phyloP scores from a whole-genome alignment of 2,329 filamentous ascomycete species.

The Cladophialophora psammophila region DNA sequence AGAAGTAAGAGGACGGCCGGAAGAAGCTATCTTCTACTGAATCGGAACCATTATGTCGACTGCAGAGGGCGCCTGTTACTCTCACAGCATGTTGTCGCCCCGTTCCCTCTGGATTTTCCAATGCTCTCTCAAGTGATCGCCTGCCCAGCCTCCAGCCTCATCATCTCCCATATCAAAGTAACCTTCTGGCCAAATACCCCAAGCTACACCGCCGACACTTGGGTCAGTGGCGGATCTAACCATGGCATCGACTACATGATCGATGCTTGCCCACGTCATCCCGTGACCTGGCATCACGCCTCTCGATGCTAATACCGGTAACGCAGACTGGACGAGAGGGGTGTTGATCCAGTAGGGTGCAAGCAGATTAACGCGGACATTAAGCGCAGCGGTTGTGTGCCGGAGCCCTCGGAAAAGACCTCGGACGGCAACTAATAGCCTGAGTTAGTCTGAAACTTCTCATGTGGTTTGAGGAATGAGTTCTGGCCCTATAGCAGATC shows the following conservation, averaged over 20 bases:
- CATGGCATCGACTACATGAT: constrained; percentile 22
- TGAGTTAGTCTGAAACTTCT: not conserved
- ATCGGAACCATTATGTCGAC: not conserved
- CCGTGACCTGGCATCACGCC: constrained; percentile 11
- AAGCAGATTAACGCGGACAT: constrained; percentile 20
- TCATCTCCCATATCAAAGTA: constrained; percentile 14
- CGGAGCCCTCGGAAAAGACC: constrained; percentile 33
- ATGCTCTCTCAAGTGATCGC: constrained; percentile 11
- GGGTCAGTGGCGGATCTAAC: constrained; percentile 18
- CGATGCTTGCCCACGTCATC: constrained; percentile 12
- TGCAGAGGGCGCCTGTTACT: not conserved
- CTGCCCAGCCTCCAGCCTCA: constrained; percentile 15
- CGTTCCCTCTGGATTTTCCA: constrained; percentile 1
- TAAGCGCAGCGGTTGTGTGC: constrained; percentile 13
- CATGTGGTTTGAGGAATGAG: not conserved
- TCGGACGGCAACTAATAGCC: constrained; percentile 27
- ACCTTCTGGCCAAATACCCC: constrained; percentile 13
- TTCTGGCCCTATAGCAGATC: not conserved
- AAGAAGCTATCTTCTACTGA: not conserved
- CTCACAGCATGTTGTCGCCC: constrained; percentile 12
- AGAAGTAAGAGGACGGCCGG: not conserved
- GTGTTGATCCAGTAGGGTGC: constrained; percentile 22
- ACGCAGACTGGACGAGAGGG: constrained; percentile 5
- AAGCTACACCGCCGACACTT: constrained; percentile 14
- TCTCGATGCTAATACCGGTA: not conserved